phyloP scores from a whole-genome alignment of 257 asterid species.

The Salvia hispanica region DNA sequence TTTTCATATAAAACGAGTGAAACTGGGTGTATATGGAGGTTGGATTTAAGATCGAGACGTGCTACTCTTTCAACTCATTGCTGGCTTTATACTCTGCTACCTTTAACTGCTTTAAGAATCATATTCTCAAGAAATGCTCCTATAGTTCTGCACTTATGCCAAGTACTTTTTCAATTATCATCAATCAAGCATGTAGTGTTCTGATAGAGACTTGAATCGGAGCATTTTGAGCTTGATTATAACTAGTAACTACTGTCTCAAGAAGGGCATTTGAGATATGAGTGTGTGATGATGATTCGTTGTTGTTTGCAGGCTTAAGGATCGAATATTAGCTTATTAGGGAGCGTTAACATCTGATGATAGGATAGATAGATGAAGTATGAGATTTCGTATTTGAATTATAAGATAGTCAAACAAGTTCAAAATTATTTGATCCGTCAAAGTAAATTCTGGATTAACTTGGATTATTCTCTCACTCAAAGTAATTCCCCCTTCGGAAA shows the following conservation, averaged over 20 bases:
- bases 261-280: background rate
- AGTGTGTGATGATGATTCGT: background rate
- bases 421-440: too few relatives aligned
- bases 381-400: too few relatives aligned
- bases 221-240: background rate
- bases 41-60: background rate
- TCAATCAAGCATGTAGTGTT: background rate
- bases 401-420: too few relatives aligned
- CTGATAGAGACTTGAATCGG: background rate
- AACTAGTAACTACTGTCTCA: background rate
- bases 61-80: background rate
- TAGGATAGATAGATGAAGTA: too few relatives aligned
- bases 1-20: background rate
- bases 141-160: background rate
- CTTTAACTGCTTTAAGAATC: constrained; percentile 2
- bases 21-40: background rate
- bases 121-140: background rate
- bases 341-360: too few relatives aligned
- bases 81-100: background rate
- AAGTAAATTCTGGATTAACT: too few relatives aligned
- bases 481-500: background rate
- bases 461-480: too few relatives aligned
- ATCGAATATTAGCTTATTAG: background rate
- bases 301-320: background rate
- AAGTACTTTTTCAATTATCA: background rate